Evolutionary conservation across 2,329 filamentous ascomycete genomes (phyloP).

Genomic region (Cucurbitaria berberidis): DNA sequence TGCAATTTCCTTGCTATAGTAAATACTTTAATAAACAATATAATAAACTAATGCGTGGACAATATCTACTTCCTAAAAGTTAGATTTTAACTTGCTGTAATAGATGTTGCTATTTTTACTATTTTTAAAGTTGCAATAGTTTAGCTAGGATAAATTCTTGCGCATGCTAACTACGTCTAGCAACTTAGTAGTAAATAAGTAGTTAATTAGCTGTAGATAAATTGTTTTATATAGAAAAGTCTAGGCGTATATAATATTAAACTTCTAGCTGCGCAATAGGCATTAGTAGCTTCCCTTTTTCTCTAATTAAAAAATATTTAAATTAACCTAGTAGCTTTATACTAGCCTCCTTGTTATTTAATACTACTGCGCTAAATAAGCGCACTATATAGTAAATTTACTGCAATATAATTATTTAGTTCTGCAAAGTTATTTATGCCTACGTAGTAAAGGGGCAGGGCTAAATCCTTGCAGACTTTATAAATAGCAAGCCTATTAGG

Average conservation of each 20-base stretch:
- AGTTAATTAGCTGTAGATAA: slow-evolving; percentile 64
- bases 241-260: slow-evolving; percentile 70
- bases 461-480: too few relatives aligned
- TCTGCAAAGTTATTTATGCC: too few relatives aligned
- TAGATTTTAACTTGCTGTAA: slow-evolving; percentile 57
- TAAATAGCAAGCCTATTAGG: too few relatives aligned
- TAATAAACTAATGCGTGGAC: slow-evolving; percentile 67
- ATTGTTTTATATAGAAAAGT: slow-evolving; percentile 66
- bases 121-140: slow-evolving; percentile 61
- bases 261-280: slow-evolving; percentile 55
- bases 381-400: too few relatives aligned
- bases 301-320: slow-evolving; percentile 59
- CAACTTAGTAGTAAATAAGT: slow-evolving; percentile 43
- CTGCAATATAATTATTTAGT: too few relatives aligned
- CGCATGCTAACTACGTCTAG: slow-evolving; percentile 62
- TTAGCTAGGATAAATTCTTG: slow-evolving; percentile 64
- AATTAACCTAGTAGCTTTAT: slow-evolving; percentile 67
- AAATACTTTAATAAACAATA: slow-evolving; percentile 68
- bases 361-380: too few relatives aligned
- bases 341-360: slow-evolving; percentile 56
- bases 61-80: slow-evolving; percentile 69
- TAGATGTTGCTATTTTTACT: slow-evolving; percentile 11
- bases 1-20: slow-evolving; percentile 67
- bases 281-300: slow-evolving; percentile 25
- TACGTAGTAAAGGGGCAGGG: too few relatives aligned